Base-by-base conservation (phyloP, 225 moss, liverwort and hornwort genomes). In the Bryoerythrophyllum caledonicum region DNA sequence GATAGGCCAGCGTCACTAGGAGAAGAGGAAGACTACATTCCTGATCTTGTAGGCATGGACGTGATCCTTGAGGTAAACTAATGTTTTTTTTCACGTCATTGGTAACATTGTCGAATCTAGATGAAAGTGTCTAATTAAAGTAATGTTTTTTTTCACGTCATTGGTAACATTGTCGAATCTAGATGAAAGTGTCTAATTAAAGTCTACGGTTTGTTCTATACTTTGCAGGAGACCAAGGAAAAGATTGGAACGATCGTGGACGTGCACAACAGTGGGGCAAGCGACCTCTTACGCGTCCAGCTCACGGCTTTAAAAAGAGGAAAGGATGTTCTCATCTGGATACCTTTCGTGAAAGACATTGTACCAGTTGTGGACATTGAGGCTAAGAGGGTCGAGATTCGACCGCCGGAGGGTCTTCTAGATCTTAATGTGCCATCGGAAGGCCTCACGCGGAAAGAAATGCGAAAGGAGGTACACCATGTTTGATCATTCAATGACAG, bases 271-370 rank as follows among this genome's bases (percentile, higher is more conserved):
- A 89, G 85, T 74, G 93, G 90, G 23, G 90, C 83, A 61, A 86
- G 82, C 72, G 97, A 99, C 81, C 91, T 99, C 26, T 80, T 99
- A 58, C 91, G 91, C 40, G 97, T 99, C 38, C 81, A 86, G 37
- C 77, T 90, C 63, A 71, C 38, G 13, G 79, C 78, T 19, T 56
- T 72, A 71, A 78, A 55, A 34, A 65, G 78, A 80, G 68, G 75
- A 30, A 63, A 76, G 51, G 86, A 77, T 48, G 73, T 80, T 24
- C 87, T 86, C 73, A 83, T 94, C 75, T 99, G 94, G 97, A 83
- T 99, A 70, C 97, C 97, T n/a, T 99, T 93, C 49, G 97, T 94
- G 15, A 82, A 83, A 74, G 90, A 90, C 24, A 99, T 99, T 74
- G 94, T 93, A 17, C 94, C 94, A 43, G 75, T 91, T 38, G 97